Conservation (phyloP, 2,329 filamentous ascomycete genomes). For the Neoscytalidium dimidiatum region DNA sequence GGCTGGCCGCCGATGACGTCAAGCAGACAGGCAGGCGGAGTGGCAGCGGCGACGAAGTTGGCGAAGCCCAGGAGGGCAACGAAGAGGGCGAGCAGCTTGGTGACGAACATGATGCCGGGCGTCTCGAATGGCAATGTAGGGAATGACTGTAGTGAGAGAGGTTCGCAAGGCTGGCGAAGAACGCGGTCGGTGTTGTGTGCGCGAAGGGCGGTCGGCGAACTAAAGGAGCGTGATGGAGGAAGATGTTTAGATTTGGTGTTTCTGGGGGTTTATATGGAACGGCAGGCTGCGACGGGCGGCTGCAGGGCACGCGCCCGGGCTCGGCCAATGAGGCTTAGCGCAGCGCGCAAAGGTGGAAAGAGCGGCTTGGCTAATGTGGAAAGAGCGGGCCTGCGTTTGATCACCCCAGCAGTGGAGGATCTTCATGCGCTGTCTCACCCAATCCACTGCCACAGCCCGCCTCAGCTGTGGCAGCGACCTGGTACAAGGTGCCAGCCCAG, state of each 20-base stretch:
- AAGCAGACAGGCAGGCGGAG: slow-evolving; percentile 22
- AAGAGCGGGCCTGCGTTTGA: slow-evolving; percentile 1
- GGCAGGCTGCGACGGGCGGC: neutral
- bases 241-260: slow-evolving; percentile 7
- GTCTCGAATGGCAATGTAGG: neutral
- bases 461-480: neutral
- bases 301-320: neutral
- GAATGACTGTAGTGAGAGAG: neutral
- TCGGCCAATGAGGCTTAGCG: neutral
- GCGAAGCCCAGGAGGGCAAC: slow-evolving; percentile 21
- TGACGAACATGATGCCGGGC: slow-evolving; percentile 19
- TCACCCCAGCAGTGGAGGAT: slow-evolving; percentile 11
- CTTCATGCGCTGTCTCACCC: slow-evolving; percentile 4
- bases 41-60: slow-evolving; percentile 20
- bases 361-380: neutral
- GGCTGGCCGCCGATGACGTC: slow-evolving; percentile 14
- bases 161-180: neutral
- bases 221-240: slow-evolving; percentile 5
- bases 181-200: neutral
- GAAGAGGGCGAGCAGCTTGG: slow-evolving; percentile 19
- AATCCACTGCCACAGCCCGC: neutral
- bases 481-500: neutral
- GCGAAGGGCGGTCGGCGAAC: neutral
- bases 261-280: slow-evolving; percentile 10
- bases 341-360: neutral